Evolutionary conservation across 495 filamentous ascomycete genomes (phyloP).

Genomic region (Cercophora sp.): DNA sequence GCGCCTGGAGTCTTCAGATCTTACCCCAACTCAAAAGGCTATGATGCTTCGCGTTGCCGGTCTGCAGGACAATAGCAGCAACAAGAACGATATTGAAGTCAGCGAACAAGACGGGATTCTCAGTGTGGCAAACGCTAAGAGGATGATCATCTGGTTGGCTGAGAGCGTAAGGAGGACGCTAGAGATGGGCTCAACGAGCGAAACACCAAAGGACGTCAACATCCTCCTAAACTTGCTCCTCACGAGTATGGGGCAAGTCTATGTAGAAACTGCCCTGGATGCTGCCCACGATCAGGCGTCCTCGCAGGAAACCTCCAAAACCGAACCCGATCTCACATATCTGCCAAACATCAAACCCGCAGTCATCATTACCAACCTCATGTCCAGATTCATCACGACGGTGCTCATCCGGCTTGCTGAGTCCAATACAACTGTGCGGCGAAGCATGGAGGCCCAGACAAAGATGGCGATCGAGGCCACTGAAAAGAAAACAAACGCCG

Average conservation of each 20-base stretch:
- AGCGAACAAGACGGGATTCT: conserved; percentile 82
- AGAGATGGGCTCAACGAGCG: conserved; percentile 77
- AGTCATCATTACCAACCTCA: conserved; percentile 85
- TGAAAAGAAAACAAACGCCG: conserved; percentile 82
- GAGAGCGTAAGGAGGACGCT: conserved; percentile 91
- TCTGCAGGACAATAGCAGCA: conserved; percentile 50
- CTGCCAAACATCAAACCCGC: conserved; percentile 72
- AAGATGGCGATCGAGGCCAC: conserved; percentile 67
- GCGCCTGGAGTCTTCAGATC: conserved; percentile 77
- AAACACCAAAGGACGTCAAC: conserved; percentile 93
- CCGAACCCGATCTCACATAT: conserved; percentile 85
- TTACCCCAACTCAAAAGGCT: conserved; percentile 75
- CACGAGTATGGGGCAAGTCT: conserved; percentile 86
- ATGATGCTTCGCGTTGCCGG: conserved; percentile 84
- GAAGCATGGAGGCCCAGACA: conserved; percentile 85
- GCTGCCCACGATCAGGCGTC: conserved; percentile 72
- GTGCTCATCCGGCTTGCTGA: conserved; percentile 87
- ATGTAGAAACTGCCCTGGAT: conserved; percentile 90
- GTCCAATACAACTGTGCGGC: conserved; percentile 80
- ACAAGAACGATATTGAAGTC: conserved; percentile 77
- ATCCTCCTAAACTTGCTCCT: conserved; percentile 80
- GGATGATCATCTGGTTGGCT: conserved; percentile 97
- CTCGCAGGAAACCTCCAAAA: conserved; percentile 70
- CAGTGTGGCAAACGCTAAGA: conserved; percentile 79
- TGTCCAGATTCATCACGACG: conserved; percentile 84